Evolutionary conservation across 164 flowering plant genomes (phyloP), one percentile per base, ranked within the genome.

Genomic region (Annona squamosa): DNA sequence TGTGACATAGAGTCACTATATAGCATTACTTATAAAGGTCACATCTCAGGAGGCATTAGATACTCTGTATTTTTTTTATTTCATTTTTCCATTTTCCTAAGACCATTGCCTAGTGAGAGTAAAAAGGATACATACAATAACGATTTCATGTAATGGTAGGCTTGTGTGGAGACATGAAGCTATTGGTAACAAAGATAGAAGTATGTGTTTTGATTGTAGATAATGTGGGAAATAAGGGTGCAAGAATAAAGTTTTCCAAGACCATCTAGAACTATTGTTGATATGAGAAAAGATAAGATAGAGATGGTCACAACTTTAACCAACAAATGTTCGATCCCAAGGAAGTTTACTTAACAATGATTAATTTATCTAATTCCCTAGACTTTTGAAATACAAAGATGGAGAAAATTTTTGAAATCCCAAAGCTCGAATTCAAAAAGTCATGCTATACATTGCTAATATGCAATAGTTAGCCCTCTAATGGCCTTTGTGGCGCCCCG

Each of bases 71-170:
- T 4, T 48, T 48, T 0, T 48, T 48, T 48, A 48, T 48, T 48
- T 48, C 52, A 48, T 52, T 52, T 52, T 52, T 6, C 37, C 37
- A 26, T 52, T 52, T 52, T 52, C 16, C 59, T 52, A 10, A 52
- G 59, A 52, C 59, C 59, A 52, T 52, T 52, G 9, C 59, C 59
- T 5, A 9, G 59, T 52, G 59, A 52, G 59, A 52, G 13, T 9
- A 52, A 48, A 48, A 48, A 48, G 12, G 42, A 65, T n/a, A 16
- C 18, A 4, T 37, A 65, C 42, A 41, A 66, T 43, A 42, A 12
- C 12, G 19, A 75, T 71, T 45, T 59, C 46, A 44, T 71, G 46
- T 59, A 3, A 72, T 72, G 19, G 77, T 82, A 85, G 87, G 78
- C 71, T 67, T 67, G 70, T 48, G 74, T 70, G 78, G 65, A 63